A percentile compares a stretch with the other conserved stretches of the same genome.
phyloP scores from a whole-genome alignment of 1,284 basidiomycete species.

The Ustilago vetiveriae region DNA sequence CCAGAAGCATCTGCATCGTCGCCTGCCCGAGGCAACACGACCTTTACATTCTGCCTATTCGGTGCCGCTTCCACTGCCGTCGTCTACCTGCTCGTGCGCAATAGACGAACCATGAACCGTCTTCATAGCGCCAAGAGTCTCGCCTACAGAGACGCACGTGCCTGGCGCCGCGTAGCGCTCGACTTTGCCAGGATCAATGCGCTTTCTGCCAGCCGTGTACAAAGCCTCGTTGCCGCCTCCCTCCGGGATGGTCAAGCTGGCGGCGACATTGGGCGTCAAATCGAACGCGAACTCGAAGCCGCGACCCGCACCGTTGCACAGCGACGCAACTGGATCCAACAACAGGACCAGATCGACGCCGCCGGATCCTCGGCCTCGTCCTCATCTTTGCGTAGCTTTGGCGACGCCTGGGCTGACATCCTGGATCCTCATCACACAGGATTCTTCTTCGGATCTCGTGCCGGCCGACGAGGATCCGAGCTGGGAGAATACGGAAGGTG shows the following conservation, averaged over 20 bases:
- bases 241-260: slow-evolving; percentile 30
- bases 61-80: slow-evolving; percentile 28
- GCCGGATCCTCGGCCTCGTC: slow-evolving; percentile 7
- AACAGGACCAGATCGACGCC: slow-evolving; percentile 26
- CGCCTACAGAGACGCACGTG: slow-evolving; percentile 32
- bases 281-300: slow-evolving; percentile 41
- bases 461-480: slow-evolving; percentile 13
- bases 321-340: slow-evolving; percentile 25
- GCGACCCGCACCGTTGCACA: slow-evolving; percentile 28
- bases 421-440: slow-evolving; percentile 14
- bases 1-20: neutral
- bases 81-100: slow-evolving; percentile 21
- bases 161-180: slow-evolving; percentile 47
- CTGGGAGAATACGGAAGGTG: slow-evolving; percentile 8
- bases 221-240: slow-evolving; percentile 26
- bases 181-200: slow-evolving; percentile 46
- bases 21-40: slow-evolving; percentile 18
- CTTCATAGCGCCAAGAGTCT: slow-evolving; percentile 35
- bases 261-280: slow-evolving; percentile 26
- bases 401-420: slow-evolving; percentile 14
- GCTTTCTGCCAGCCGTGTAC: slow-evolving; percentile 24
- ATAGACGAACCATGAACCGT: slow-evolving; percentile 37
- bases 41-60: slow-evolving; percentile 44
- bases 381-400: slow-evolving; percentile 4
- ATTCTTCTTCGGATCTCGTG: slow-evolving; percentile 29